Evolutionary conservation across 441 rosid species (phyloP).

Genomic region (Corymbia citriodora): DNA sequence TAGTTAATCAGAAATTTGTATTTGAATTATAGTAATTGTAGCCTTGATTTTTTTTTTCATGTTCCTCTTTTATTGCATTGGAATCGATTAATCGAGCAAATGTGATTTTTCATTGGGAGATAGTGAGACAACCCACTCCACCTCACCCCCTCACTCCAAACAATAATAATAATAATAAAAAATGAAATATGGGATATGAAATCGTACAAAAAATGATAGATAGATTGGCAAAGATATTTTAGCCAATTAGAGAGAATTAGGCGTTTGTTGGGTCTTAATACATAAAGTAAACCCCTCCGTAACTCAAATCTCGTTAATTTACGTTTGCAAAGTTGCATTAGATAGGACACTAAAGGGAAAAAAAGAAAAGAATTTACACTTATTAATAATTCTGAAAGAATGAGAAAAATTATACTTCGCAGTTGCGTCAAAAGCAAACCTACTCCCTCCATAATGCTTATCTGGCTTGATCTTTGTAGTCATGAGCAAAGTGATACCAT

Average conservation of each 20-base stretch:
- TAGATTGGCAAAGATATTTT: not conserved
- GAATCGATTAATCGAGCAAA: no score
- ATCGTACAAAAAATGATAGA: not conserved
- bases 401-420: not conserved
- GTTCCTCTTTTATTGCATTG: no score
- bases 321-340: not conserved
- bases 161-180: no score
- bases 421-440: not conserved
- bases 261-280: not conserved
- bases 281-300: not conserved
- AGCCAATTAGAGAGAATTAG: not conserved
- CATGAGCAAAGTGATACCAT: not conserved
- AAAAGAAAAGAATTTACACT: not conserved
- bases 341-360: not conserved
- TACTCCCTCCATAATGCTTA: not conserved
- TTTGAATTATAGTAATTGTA: no score
- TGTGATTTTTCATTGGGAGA: no score
- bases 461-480: not conserved
- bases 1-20: not conserved
- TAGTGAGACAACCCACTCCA: no score
- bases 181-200: no score
- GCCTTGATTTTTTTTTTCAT: no score
- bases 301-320: not conserved
- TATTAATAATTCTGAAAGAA: not conserved
- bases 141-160: accelerated